These are phyloP conservation scores for Sutorius australiensis DNA, from an alignment of 768 basidiomycete species.

Conservation along the genomic window DNA sequence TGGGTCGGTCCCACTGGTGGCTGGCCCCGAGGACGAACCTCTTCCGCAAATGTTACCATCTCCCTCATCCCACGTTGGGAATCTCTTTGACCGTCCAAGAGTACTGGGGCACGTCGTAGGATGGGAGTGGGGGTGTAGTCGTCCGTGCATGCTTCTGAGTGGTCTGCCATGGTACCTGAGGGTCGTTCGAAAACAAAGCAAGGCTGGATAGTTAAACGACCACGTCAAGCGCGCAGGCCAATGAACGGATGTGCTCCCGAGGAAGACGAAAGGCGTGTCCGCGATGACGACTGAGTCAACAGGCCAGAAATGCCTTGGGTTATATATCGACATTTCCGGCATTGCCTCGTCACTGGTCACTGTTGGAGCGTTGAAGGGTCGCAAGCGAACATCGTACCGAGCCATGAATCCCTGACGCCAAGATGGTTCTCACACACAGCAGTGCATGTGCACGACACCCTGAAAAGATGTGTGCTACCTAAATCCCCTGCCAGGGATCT, in stretches of 20 bases:
- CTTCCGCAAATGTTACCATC: background rate
- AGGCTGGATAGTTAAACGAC: background rate
- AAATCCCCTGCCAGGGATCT: too few species aligned
- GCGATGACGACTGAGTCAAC: background rate
- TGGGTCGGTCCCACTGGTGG: background rate
- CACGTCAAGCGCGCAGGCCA: background rate
- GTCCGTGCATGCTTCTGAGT: background rate
- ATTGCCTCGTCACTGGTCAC: background rate
- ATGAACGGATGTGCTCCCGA: background rate
- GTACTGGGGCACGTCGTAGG: conserved; percentile 37
- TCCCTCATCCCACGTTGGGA: conserved; percentile 11
- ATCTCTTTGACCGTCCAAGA: conserved; percentile 33
- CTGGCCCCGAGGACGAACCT: background rate
- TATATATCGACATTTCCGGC: background rate
- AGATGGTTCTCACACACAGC: background rate
- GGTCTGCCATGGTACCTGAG: conserved; percentile 11
- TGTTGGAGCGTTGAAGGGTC: background rate
- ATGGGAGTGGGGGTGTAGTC: conserved; percentile 16
- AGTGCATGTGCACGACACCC: background rate
- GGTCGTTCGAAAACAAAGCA: background rate
- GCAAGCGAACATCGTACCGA: background rate
- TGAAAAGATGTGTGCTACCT: background rate
- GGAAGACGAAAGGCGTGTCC: background rate
- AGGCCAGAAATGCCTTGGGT: background rate
- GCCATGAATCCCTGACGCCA: background rate